Conservation (phyloP, 805 yeast species). For the Pichia manshurica region DNA sequence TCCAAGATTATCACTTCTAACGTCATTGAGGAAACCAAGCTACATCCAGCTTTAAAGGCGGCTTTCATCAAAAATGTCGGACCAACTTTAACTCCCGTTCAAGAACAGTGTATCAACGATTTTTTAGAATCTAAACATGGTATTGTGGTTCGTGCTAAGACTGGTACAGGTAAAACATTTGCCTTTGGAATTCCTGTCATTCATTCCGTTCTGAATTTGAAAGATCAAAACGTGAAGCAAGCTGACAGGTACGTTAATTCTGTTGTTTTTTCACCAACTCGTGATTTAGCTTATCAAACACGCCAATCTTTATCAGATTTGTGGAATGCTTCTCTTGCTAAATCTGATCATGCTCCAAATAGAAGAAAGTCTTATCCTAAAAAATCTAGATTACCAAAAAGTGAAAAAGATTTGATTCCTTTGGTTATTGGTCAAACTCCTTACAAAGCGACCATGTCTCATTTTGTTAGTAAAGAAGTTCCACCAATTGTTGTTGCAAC, state of each 20-base stretch:
- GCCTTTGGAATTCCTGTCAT: constrained; percentile 81
- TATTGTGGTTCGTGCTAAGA: constrained; percentile 81
- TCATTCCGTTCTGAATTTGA: constrained; percentile 40
- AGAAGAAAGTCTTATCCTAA: constrained; percentile 15
- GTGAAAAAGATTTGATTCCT: constrained; percentile 27
- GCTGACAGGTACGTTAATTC: constrained; percentile 42
- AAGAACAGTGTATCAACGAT: constrained; percentile 55
- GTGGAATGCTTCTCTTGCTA: constrained; percentile 20
- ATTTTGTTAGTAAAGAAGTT: constrained; percentile 19
- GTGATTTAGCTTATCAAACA: constrained; percentile 86
- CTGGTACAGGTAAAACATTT: constrained; percentile 93
- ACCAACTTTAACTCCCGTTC: constrained; percentile 60
- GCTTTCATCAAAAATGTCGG: constrained; percentile 37
- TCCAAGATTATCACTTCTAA: constrained; percentile 13
- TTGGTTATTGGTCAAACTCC: constrained; percentile 41
- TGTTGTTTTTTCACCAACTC: constrained; percentile 78
- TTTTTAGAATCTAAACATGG: constrained; percentile 49
- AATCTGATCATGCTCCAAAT: background rate
- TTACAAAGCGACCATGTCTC: constrained; percentile 13
- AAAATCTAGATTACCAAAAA: constrained; percentile 3
- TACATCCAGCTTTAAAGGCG: constrained; percentile 23
- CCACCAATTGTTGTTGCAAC: constrained; percentile 78
- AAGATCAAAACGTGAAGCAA: constrained; percentile 19
- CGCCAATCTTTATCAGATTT: constrained; percentile 54
- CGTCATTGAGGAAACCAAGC: constrained; percentile 23